Conservation (phyloP, 1,284 basidiomycete species). For the Ceratobasidium sp. region DNA sequence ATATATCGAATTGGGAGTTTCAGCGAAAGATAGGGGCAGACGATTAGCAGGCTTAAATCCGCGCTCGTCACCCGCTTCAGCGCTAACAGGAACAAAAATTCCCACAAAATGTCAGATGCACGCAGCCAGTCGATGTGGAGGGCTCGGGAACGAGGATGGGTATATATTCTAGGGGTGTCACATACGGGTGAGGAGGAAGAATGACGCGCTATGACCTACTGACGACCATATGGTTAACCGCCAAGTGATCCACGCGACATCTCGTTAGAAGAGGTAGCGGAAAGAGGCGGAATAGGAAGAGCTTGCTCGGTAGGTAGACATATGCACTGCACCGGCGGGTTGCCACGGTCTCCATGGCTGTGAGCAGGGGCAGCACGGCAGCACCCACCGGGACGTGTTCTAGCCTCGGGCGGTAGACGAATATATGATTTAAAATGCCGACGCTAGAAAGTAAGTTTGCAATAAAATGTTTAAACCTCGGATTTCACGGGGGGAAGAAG, state of each 20-base stretch:
- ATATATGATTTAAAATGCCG: conserved; percentile 1
- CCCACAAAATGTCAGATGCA: conserved; percentile 42
- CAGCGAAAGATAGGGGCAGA: conserved; percentile 26
- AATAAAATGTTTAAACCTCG: background rate
- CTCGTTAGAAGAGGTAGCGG: background rate
- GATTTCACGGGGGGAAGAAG: conserved; percentile 12
- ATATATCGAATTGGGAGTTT: conserved; percentile 43
- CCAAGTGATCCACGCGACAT: background rate
- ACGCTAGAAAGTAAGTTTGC: background rate
- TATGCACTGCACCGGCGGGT: conserved; percentile 16
- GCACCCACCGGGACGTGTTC: conserved; percentile 7
- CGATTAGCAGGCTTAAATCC: background rate
- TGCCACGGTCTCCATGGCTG: conserved; percentile 41
- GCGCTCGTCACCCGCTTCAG: conserved; percentile 17
- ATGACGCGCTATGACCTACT: conserved; percentile 20
- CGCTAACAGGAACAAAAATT: conserved; percentile 15
- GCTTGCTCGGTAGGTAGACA: background rate
- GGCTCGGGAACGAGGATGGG: conserved; percentile 8
- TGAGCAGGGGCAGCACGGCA: background rate
- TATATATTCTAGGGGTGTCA: conserved; percentile 23
- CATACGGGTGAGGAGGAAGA: background rate
- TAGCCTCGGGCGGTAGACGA: conserved; percentile 14
- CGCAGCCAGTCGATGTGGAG: background rate
- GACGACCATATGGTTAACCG: conserved; percentile 11
- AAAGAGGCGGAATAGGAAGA: background rate